Conservation (phyloP, 192 early-diverging fungal genomes). For the Coemansia sp. region DNA sequence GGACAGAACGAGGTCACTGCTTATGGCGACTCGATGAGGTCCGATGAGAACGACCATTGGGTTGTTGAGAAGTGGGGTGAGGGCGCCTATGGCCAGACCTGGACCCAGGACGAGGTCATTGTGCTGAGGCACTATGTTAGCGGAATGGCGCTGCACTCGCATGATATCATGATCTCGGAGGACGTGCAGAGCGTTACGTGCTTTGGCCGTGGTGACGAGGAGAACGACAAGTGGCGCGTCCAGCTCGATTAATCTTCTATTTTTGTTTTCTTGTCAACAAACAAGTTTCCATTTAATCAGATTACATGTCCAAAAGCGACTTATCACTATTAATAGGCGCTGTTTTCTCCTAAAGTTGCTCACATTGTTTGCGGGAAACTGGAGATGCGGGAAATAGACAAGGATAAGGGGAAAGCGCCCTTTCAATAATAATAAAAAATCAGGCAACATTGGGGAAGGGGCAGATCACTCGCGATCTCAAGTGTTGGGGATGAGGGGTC, state of each 20-base stretch:
- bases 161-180: slow-evolving; percentile 36
- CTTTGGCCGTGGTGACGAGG: slow-evolving; percentile 53
- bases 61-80: slow-evolving; percentile 53
- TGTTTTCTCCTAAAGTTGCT: background rate
- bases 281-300: background rate
- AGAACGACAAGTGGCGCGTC: slow-evolving; percentile 59
- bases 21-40: slow-evolving; percentile 51
- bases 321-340: background rate
- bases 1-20: slow-evolving; percentile 60
- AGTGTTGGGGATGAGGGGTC: background rate
- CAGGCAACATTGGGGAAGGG: slow-evolving; percentile 2
- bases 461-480: background rate
- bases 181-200: slow-evolving; percentile 55
- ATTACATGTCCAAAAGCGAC: background rate
- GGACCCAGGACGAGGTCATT: slow-evolving; percentile 49
- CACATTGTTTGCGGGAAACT: background rate
- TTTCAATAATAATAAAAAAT: background rate
- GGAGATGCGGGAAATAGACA: background rate
- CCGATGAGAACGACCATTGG: slow-evolving; percentile 62
- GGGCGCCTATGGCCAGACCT: slow-evolving; percentile 49
- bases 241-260: slow-evolving; percentile 16
- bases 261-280: slow-evolving; percentile 1
- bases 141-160: slow-evolving; percentile 54
- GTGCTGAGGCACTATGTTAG: slow-evolving; percentile 55
- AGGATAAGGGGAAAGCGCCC: background rate